phyloP scores from a whole-genome alignment of 148 eudicot species.

The Gaultheria prostrata region DNA sequence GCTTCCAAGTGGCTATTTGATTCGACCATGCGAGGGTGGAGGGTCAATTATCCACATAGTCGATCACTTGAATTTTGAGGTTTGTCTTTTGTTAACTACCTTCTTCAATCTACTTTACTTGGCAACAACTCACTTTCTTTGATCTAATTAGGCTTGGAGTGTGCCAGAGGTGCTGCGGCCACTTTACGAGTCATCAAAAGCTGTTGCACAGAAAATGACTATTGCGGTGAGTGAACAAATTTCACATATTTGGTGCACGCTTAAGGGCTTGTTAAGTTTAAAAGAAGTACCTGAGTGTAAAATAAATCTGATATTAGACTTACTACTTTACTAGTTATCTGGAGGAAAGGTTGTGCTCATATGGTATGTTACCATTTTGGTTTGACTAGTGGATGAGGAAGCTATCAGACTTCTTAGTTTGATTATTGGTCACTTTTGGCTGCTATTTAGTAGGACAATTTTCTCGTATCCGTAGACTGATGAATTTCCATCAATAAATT shows the following conservation, averaged over 20 bases:
- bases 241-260: neutral
- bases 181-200: slow-evolving; percentile 88
- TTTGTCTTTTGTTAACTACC: slow-evolving; percentile 24
- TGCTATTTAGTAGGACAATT: neutral
- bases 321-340: too few species aligned
- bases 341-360: neutral
- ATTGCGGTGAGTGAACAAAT: slow-evolving; percentile 61
- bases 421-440: neutral
- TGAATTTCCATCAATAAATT: neutral
- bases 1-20: slow-evolving; percentile 92
- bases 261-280: slow-evolving; percentile 1
- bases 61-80: slow-evolving; percentile 91
- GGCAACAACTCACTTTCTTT: neutral
- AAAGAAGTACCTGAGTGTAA: neutral
- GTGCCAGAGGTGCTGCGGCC: slow-evolving; percentile 96
- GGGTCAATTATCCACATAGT: slow-evolving; percentile 93
- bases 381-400: neutral
- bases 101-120: neutral
- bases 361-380: neutral
- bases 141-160: slow-evolving; percentile 71
- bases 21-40: slow-evolving; percentile 96
- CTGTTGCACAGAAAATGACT: slow-evolving; percentile 89
- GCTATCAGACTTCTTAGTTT: slow-evolving; percentile 5
- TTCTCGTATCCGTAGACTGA: neutral
- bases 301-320: neutral